Base-by-base conservation (phyloP, 345 rosid species). In the Kernera saxatilis region DNA sequence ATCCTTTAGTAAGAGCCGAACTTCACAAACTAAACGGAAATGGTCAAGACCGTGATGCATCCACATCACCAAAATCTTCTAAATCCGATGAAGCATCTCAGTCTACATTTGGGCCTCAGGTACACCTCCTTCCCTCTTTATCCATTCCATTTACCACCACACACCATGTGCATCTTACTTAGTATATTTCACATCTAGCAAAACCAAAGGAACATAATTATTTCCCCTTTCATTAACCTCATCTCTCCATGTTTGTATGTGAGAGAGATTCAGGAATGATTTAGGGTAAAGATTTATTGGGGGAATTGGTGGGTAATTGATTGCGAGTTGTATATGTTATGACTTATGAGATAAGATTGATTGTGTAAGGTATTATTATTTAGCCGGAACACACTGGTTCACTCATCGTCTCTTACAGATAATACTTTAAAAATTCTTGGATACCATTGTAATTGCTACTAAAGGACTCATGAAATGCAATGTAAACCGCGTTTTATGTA, bases 11-110 rank as follows among this genome's bases (percentile, higher is more conserved):
- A 64, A 70, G 44, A 65, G 69, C 72, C 41, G 54, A 61, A 36
- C 45, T 80, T 14, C 84, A 77, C 71, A 85, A 84, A 68, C 70
- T 84, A 75, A 85, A 86, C 46, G 97, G 87, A 79, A 85, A 72
- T 56, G 87, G 79, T 73, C 71, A 78, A 61, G 84, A 64, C 71
- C n/a, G 67, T 64, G 81, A 46, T 79, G 79, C 85, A 68, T 82
- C 79, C 60, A 49, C 82, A 32, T 86, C 90, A n/a, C 86, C 88
- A 36, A 79, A 70, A 35, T 26, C 57, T n/a, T 15, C 49, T 43
- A 62, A 44, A 30, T 43, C 67, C 29, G 82, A 83, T 69, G 93
- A 86, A 76, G 81, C 83, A 70, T 74, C 89, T 48, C 50, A 72
- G 62, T 70, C 83, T 48, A 48, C 84, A 57, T 48, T 53, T 74